Evolutionary conservation across 2,329 filamentous ascomycete species (phyloP).

Genomic region (Aspergillus melleus): DNA sequence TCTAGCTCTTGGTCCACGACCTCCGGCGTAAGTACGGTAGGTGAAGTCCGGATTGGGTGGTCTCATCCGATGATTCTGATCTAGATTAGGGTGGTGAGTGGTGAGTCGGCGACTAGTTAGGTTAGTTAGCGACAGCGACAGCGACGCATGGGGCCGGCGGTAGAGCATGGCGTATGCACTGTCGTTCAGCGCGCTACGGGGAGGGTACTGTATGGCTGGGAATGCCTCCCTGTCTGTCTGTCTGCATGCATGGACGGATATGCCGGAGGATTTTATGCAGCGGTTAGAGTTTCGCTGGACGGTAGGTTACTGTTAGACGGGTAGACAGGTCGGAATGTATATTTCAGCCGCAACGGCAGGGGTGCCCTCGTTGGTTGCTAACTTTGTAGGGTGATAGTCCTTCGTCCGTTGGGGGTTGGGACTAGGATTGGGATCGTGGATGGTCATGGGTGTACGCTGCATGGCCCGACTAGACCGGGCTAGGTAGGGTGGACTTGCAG

Average conservation of each 20-base stretch:
- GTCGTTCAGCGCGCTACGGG: neutral
- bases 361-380: neutral
- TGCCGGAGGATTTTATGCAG: neutral
- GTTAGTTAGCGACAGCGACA: neutral
- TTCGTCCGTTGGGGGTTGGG: too few species aligned
- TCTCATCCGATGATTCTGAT: too few species aligned
- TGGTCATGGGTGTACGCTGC: too few species aligned
- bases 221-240: too few species aligned
- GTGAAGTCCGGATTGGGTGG: neutral
- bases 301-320: neutral
- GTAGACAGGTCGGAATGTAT: neutral
- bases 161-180: neutral
- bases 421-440: too few species aligned
- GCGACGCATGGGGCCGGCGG: neutral
- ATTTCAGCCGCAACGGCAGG: neutral
- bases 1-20: neutral
- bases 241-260: neutral
- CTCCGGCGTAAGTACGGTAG: neutral
- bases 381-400: neutral
- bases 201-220: neutral
- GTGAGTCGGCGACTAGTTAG: too few species aligned
- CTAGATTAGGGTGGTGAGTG: too few species aligned
- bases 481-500: neutral
- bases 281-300: neutral
- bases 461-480: neutral